A percentile compares a stretch with the other conserved stretches of the same genome.
phyloP scores from a whole-genome alignment of 345 rosid species.

The Eucalyptus curtisii region DNA sequence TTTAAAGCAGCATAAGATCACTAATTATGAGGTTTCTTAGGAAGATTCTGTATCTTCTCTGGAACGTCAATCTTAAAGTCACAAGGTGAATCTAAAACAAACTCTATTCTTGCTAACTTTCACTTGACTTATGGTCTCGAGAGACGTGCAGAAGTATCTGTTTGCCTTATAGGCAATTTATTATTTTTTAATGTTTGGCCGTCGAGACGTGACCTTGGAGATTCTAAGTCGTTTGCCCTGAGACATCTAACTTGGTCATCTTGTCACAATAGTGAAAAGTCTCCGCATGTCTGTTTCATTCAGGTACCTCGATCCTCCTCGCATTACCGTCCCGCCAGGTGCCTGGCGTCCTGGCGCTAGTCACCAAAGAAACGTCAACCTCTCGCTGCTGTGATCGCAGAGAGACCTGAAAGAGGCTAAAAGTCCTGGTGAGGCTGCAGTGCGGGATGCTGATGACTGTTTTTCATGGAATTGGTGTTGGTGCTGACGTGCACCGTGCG shows the following conservation, averaged over 20 bases:
- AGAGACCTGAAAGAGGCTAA: background rate
- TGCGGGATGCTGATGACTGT: background rate
- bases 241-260: background rate
- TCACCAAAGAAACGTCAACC: background rate
- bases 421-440: background rate
- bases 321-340: background rate
- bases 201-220: background rate
- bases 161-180: too few species aligned
- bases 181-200: too few species aligned
- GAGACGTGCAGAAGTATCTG: too few species aligned
- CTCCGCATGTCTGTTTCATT: background rate
- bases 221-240: background rate
- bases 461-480: background rate
- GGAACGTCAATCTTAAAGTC: background rate
- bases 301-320: constrained; percentile 70
- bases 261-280: background rate
- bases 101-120: background rate
- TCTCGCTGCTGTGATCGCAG: background rate
- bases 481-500: background rate
- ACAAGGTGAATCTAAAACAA: background rate
- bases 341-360: background rate
- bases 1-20: background rate
- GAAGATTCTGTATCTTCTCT: background rate
- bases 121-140: too few species aligned
- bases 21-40: background rate